These are phyloP conservation scores for Lentinula novae-zelandiae DNA, from an alignment of 1,284 basidiomycete species.

Conservation along the genomic window DNA sequence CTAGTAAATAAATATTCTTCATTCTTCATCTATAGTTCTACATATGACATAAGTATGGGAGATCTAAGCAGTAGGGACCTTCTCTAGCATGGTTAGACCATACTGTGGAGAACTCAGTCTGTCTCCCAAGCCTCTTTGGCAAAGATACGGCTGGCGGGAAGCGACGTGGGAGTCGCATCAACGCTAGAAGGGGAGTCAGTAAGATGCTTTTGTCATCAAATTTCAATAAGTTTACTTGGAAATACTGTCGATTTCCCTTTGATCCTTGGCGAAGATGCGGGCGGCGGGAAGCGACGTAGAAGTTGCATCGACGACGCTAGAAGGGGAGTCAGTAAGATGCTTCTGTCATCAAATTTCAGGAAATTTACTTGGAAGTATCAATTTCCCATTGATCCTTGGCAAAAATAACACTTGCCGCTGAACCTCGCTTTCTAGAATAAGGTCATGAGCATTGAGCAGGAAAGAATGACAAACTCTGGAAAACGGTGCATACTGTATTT, in stretches of 20 bases:
- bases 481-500: background rate
- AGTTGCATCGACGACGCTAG: background rate
- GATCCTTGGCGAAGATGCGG: conserved; percentile 10
- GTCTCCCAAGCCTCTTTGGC: conserved; percentile 10
- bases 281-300: background rate
- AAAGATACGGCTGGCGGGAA: conserved; percentile 7
- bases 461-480: background rate
- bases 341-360: background rate
- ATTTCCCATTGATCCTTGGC: background rate
- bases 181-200: background rate
- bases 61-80: too few relatives aligned
- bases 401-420: background rate
- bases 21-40: too few relatives aligned
- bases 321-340: background rate
- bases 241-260: background rate
- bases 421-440: background rate
- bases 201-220: background rate
- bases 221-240: background rate
- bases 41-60: too few relatives aligned
- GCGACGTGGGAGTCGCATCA: too few relatives aligned
- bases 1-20: too few relatives aligned
- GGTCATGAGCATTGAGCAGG: background rate
- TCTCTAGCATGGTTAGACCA: too few relatives aligned
- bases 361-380: background rate
- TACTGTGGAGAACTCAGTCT: background rate